Base-by-base conservation (phyloP, 345 rosid genomes). In the Reutealis trisperma region DNA sequence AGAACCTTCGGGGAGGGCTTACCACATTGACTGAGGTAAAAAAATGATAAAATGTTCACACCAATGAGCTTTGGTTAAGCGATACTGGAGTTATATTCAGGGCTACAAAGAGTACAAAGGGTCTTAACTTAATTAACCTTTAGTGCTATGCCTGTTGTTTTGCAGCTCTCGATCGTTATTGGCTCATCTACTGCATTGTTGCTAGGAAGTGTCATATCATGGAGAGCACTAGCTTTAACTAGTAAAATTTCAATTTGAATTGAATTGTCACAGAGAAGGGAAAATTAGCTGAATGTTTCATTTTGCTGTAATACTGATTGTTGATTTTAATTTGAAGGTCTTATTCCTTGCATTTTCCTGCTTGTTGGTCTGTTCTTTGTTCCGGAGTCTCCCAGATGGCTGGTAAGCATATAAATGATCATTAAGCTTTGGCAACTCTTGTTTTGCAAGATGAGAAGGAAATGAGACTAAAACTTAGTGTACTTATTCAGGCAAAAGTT, bases 311-410 rank as follows among this genome's bases (percentile, higher is more conserved):
- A 62, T 8, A 74, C 73, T 80, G 66, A 79, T 60, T 37, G 58
- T 79, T 68, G 61, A 52, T 79, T 75, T 75, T 68, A 62, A 72
- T 52, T 41, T 72, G 70, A 76, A 94, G 98, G 98, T 59, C 79
- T 93, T 69, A 72, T 82, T 63, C 98, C 99, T 0, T 95, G 96
- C 83, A 51, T 93, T 62, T 54, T 89, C 67, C 86, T 91, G 86
- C 89, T 93, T 67, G 77, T 78, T 78, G 99, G 98, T 25, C 83
- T 93, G 27, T 84, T 75, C 74, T 91, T 93, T 71, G 76, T 93
- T 57, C 99, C 98, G 0, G 98, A 93, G 76, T 93, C 99, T 12
- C 98, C 97, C 0, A 89, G 99, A 85, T 94, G 97, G 95, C 94
- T 93, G 89, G 98, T 94, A 84, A 86, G 78, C 54, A 34, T 47